Percentiles rank a stretch among this genome's conserved stretches.
These are phyloP conservation scores for Citrullus mucosospermus DNA, from an alignment of 306 rosid species.

Conservation along the genomic window DNA sequence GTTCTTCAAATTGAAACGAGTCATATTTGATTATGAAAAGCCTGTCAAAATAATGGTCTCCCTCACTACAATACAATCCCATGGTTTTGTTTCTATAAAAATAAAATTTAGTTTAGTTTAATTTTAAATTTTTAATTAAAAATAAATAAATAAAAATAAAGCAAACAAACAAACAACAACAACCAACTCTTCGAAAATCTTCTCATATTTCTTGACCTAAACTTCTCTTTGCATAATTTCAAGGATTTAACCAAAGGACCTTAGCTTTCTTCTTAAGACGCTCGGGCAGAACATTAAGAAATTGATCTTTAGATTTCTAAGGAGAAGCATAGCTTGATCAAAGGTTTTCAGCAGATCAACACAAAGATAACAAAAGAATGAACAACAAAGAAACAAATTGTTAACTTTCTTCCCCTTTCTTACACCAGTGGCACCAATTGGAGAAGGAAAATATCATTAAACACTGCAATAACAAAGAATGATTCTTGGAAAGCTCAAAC, in stretches of 20 bases:
- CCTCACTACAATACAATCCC: neutral
- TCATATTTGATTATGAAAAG: neutral
- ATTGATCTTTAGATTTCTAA: neutral
- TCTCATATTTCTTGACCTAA: neutral
- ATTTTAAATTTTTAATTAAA: too few species aligned
- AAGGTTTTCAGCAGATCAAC: neutral
- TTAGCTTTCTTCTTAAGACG: neutral
- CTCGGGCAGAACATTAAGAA: neutral
- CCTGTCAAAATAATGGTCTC: neutral
- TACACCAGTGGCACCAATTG: neutral
- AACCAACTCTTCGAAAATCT: neutral
- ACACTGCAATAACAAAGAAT: neutral
- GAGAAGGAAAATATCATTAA: neutral
- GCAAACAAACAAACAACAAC: too few species aligned
- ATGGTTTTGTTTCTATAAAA: too few species aligned
- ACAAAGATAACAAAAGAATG: neutral
- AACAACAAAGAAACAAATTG: neutral
- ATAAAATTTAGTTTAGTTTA: too few species aligned
- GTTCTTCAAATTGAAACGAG: neutral
- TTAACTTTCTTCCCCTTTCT: neutral
- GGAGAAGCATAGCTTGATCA: neutral
- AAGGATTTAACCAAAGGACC: neutral
- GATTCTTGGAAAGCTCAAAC: neutral
- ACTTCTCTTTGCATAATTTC: neutral
- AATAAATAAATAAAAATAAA: too few species aligned